Evolutionary conservation across 768 basidiomycete species (phyloP), one percentile per base, ranked within the genome.

Genomic region (Sarcodon aspratus): DNA sequence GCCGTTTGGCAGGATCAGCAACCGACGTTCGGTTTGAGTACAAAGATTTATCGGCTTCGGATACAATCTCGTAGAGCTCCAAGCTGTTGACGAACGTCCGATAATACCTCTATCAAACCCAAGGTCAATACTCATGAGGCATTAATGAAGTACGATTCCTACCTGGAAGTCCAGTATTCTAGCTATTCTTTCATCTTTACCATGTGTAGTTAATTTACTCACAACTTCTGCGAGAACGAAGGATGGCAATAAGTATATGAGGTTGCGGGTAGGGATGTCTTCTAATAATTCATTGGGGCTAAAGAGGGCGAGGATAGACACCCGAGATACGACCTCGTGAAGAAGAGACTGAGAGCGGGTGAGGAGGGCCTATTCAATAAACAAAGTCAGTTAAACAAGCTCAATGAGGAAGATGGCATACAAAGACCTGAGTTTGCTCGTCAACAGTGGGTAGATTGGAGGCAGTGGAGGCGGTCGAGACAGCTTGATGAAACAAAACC

Each of bases 221-320:
- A 80, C 73, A 27, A 85, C 71, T 54, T 91, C 82, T 15, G 82
- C 77, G 34, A 69, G 60, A 17, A 80, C 72, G 58, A 74, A 92
- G 0, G 85, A 82, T 4, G 88, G 78, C 36, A 80, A 69, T 9
- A 95, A 70, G 63, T 88, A 93, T 1, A 82, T 66, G 34, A 93
- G 66, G 66, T 92, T 79, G 33, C 71, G 65, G 1, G 90, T 89
- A 3, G 85, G 71, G 48, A 95, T 79, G 61, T 95, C 91, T 42
- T 90, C 85, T 13, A 92, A 66, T 0, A 71, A 71, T 58, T 95
- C 91, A 57, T 94, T 94, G 3, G 81, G 70, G 50, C 89, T 92
- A 67, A 94, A 91, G 34, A 94, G 65, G 0, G 78, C 75, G 40
- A 93, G 68, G 36, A 70, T 72, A 21, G 71, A 55, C 48, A 91